Evolutionary conservation across 2,329 filamentous ascomycete species (phyloP).

Genomic region (Mariannaea elegans): DNA sequence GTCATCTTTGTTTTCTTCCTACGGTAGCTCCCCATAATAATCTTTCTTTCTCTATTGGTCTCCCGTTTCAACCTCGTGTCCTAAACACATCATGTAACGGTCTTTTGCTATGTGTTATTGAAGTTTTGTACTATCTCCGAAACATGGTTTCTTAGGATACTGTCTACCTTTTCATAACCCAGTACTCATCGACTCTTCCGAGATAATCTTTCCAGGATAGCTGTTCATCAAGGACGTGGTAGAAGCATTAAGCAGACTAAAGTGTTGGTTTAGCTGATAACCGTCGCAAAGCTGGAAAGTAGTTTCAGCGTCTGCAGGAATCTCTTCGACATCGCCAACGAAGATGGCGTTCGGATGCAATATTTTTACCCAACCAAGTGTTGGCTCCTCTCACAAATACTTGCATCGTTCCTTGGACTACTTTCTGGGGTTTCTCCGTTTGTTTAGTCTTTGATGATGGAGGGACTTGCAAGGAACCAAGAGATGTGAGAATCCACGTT

Average conservation of each 20-base stretch:
- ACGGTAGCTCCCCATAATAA: too few species aligned
- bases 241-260: slow-evolving; percentile 43
- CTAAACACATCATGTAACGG: too few species aligned
- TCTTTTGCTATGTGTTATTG: too few species aligned
- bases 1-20: too few species aligned
- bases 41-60: too few species aligned
- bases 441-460: not conserved
- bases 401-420: too few species aligned
- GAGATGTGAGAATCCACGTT: too few species aligned
- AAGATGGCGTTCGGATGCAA: slow-evolving; percentile 42
- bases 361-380: slow-evolving; percentile 46
- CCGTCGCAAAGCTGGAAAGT: slow-evolving; percentile 48
- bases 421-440: not conserved
- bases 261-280: slow-evolving; percentile 46
- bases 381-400: slow-evolving; percentile 34
- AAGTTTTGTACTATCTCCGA: slow-evolving; percentile 47
- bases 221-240: slow-evolving; percentile 47
- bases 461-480: too few species aligned
- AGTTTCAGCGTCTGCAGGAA: slow-evolving; percentile 35
- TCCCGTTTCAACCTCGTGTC: too few species aligned
- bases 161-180: slow-evolving; percentile 47
- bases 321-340: slow-evolving; percentile 38
- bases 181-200: slow-evolving; percentile 46
- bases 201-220: slow-evolving; percentile 51
- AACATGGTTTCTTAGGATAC: slow-evolving; percentile 41